These are phyloP conservation scores for Erythrobasidium yunnanense DNA, from an alignment of 768 basidiomycete genomes.

Conservation along the genomic window DNA sequence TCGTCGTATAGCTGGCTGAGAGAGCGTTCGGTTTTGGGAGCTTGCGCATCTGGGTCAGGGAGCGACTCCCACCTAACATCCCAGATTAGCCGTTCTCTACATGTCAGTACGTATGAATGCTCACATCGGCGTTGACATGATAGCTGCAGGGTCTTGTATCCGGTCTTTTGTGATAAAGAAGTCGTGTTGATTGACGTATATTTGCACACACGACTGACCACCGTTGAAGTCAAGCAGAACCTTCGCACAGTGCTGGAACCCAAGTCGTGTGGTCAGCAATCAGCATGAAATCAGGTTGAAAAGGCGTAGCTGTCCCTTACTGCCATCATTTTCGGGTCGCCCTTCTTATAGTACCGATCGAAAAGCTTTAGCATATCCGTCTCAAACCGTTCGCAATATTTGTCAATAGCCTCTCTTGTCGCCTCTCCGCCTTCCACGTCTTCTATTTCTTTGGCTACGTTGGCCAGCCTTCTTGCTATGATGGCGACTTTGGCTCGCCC, in stretches of 20 bases:
- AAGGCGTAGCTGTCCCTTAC: too few relatives aligned
- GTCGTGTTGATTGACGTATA: constrained; percentile 98
- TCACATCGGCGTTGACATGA: constrained; percentile 46
- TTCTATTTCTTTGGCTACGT: constrained; percentile 76
- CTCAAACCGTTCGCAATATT: constrained; percentile 96
- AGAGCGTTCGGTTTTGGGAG: constrained; percentile 70
- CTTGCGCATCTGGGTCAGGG: constrained; percentile 62
- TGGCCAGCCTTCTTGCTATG: constrained; percentile 68
- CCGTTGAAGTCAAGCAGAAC: constrained; percentile 96
- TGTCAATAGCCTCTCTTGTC: constrained; percentile 85
- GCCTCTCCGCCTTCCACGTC: constrained; percentile 72
- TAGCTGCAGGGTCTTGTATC: constrained; percentile 48
- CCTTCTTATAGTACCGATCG: constrained; percentile 87
- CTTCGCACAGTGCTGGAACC: constrained; percentile 86
- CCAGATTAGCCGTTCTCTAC: too few relatives aligned
- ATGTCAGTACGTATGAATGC: not conserved
- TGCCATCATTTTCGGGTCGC: constrained; percentile 99
- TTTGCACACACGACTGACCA: constrained; percentile 88
- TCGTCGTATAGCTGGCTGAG: constrained; percentile 69
- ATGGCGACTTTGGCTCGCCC: constrained; percentile 81
- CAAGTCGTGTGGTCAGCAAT: too few relatives aligned
- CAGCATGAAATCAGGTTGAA: too few relatives aligned
- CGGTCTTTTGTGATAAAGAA: constrained; percentile 86
- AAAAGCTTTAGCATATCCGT: constrained; percentile 96
- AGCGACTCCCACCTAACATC: constrained; percentile 62